These are phyloP conservation scores for Cymbidium sinense DNA, from an alignment of 106 monocot genomes.

Conservation along the genomic window DNA sequence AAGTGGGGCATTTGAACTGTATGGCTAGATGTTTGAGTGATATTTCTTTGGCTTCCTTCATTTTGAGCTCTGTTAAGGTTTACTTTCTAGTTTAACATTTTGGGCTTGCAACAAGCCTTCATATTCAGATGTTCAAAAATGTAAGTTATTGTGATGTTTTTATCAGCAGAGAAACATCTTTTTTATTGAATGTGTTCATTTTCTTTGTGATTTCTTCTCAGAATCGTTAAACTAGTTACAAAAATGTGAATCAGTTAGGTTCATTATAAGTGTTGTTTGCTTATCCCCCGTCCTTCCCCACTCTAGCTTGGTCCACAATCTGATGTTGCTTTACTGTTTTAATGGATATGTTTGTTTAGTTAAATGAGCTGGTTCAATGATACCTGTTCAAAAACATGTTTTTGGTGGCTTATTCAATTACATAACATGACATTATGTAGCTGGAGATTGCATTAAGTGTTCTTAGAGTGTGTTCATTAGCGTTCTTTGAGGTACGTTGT, in stretches of 20 bases:
- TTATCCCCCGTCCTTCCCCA: not conserved
- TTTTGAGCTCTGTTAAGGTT: not conserved
- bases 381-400: not conserved
- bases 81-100: not conserved
- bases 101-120: not conserved
- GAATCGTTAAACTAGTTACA: not conserved
- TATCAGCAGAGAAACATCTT: not conserved
- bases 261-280: not conserved
- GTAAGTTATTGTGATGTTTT: not conserved
- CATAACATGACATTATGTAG: not conserved
- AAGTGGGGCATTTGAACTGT: not conserved
- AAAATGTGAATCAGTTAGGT: not conserved
- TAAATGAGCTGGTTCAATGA: not conserved
- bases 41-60: not conserved
- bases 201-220: not conserved
- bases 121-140: not conserved
- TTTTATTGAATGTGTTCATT: not conserved
- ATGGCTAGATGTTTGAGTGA: not conserved
- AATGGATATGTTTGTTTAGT: not conserved
- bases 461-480: not conserved
- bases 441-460: not conserved
- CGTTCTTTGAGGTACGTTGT: not conserved
- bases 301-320: not conserved
- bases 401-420: not conserved
- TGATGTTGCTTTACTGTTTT: not conserved